phyloP scores from a whole-genome alignment of 2,329 filamentous ascomycete species.

The Dendryphion nanum region DNA sequence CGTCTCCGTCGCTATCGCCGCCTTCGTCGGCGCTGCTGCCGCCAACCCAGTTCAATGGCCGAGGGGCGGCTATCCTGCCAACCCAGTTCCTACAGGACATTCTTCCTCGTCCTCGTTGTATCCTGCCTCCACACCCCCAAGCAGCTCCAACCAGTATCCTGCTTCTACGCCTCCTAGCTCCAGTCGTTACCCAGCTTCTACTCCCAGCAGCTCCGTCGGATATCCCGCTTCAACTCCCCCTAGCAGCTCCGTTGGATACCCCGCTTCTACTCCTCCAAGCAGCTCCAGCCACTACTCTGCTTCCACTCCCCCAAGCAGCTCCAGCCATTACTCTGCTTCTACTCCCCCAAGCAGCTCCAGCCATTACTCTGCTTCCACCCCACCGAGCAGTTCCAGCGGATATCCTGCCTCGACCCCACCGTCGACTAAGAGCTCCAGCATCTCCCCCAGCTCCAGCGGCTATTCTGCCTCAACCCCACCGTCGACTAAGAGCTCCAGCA shows the following conservation, averaged over 20 bases:
- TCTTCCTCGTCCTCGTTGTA: conserved; percentile 6
- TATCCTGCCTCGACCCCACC: conserved; percentile 1
- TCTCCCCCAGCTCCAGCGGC: neutral
- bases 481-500: conserved; percentile 1
- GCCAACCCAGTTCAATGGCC: conserved; percentile 25
- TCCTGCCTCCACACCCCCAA: conserved; percentile 3
- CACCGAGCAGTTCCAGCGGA: neutral
- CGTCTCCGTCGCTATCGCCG: conserved; percentile 28
- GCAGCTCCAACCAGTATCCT: neutral
- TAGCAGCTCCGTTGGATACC: neutral
- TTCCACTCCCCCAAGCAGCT: neutral
- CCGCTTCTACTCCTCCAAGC: conserved; percentile 1
- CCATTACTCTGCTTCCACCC: neutral
- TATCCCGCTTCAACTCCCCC: conserved; percentile 4
- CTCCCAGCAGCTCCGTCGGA: conserved; percentile 2
- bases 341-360: neutral
- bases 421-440: conserved; percentile 2
- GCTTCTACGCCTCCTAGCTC: neutral
- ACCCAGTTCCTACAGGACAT: conserved; percentile 14
- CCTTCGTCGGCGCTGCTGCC: conserved; percentile 28
- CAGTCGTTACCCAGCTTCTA: neutral
- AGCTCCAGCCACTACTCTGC: neutral
- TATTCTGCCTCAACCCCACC: conserved; percentile 3
- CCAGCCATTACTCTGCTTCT: neutral
- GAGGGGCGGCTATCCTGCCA: conserved; percentile 7